Base-by-base conservation (phyloP, 2,329 filamentous ascomycete genomes). In the Sporothrix schenckii region DNA sequence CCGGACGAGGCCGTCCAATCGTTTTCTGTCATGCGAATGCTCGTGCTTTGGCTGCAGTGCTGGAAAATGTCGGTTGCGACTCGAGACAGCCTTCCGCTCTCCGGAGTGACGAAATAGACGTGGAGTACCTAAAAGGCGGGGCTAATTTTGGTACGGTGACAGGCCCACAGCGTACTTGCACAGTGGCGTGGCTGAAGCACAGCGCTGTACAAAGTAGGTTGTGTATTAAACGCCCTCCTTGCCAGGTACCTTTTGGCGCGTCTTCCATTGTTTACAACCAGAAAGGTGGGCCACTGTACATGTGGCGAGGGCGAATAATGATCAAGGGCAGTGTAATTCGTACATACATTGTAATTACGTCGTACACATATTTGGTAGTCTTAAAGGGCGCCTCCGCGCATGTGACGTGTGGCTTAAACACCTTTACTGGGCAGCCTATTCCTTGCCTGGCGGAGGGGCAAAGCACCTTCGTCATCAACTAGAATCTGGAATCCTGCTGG, bases 381-480 rank as follows among this genome's bases (percentile, higher is more conserved):
- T n/a, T n/a, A n/a, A 7, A 41, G 39, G 39, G 6, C 39, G 7
- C 16, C 14, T 11, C 3, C 2, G 53, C 47, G 65, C 54, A 54
- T 70, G 54, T 70, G 65, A 56, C 61, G n/a, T 71, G 69, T 72
- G 71, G 69, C 69, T 72, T 44, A 54, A 69, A 61, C 71, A 66
- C 21, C 5, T 7, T 34, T 6, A 34, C 34, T 34, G 4, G 34
- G 68, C 30, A 30, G 68, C 68, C 56, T 56, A 47, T 50, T 52
- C 19, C n/a, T 44, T 39, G 16, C 34, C 54, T 58, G 47, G 52
- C 3, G 50, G 34, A 44, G 52, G 41, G n/a, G 58, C 14, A 53
- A 39, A 11, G 60, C 39, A 21, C 68, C 69, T 53, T 47, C 66
- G 66, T 71, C 70, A 71, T 71, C 56, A 61, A 44, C 70, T 24